Base-by-base conservation (phyloP, 2,329 filamentous ascomycete genomes). In the Pyrenophora seminiperda region DNA sequence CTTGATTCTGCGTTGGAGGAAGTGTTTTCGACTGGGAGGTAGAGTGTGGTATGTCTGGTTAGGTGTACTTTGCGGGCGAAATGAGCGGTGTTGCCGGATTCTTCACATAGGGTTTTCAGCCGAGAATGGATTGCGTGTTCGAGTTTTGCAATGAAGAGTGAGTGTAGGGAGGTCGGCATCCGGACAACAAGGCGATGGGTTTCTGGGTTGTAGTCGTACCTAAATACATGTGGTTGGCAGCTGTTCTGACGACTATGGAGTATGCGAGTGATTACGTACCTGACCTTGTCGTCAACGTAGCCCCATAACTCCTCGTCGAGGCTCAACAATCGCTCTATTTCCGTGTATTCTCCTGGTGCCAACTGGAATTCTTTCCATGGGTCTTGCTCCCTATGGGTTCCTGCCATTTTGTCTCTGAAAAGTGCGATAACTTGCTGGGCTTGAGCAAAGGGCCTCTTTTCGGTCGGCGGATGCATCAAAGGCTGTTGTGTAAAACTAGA, bases 151-250 rank as follows among this genome's bases (percentile, higher is more conserved):
- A 61, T 56, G 22, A 63, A 63, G 18, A 42, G 41, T 27, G 63
- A 53, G 34, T 66, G 59, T 54, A 63, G 20, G 2, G 7, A 42
- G n/a, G 51, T 62, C 51, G 62, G 59, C 53, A 63, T 63, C 33
- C 62, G 50, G 54, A 65, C 38, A 18, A 59, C 31, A 27, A 65
- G 47, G 41, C 5, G 32, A 46, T 44, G 15, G 7, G 20, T 46
- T 11, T 56, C 29, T 34, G 4, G 38, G 50, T 56, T 29, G 43
- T 62, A 63, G 36, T 63, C 49, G 58, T 65, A 61, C 46, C 60
- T 62, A 33, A 15, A 24, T 18, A 41, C 29, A 29, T 31, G 41
- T 24, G 3, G 34, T 27, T 27, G 18, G 60, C 37, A 62, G 44
- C 44, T 33, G 29, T 37, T 7, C 34, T 43, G 37, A 30, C 43